Conservation (phyloP, 2,329 filamentous ascomycete species). For the Alternaria rosae region DNA sequence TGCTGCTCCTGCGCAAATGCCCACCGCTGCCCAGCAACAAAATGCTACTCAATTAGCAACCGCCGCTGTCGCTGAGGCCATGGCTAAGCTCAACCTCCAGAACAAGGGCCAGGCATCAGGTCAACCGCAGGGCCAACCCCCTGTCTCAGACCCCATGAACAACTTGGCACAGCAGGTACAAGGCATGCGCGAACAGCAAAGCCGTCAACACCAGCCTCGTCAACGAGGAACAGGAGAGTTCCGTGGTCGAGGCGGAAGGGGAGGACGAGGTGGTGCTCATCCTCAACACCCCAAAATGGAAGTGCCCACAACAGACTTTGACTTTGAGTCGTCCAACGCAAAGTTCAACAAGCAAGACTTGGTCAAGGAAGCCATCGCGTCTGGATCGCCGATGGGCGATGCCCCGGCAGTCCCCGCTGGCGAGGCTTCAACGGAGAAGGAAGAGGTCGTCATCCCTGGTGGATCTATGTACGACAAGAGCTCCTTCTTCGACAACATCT, state of each 20-base stretch:
- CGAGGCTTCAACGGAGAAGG: slow-evolving; percentile 50
- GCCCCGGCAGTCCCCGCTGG: slow-evolving; percentile 33
- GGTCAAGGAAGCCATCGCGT: slow-evolving; percentile 85
- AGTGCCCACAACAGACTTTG: slow-evolving; percentile 88
- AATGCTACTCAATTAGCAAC: slow-evolving; percentile 78
- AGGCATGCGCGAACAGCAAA: slow-evolving; percentile 75
- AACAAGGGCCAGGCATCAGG: slow-evolving; percentile 27
- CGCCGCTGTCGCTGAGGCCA: slow-evolving; percentile 79
- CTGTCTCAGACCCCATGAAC: slow-evolving; percentile 62
- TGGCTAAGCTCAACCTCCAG: slow-evolving; percentile 70
- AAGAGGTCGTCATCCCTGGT: slow-evolving; percentile 55
- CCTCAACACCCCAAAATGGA: slow-evolving; percentile 72
- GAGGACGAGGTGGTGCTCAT: slow-evolving; percentile 51
- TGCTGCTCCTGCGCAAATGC: slow-evolving; percentile 36
- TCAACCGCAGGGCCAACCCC: slow-evolving; percentile 29
- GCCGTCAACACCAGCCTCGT: slow-evolving; percentile 56
- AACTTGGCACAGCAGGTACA: slow-evolving; percentile 78
- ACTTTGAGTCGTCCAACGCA: slow-evolving; percentile 85
- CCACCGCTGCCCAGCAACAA: slow-evolving; percentile 50
- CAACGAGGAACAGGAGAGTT: slow-evolving; percentile 54
- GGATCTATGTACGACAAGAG: slow-evolving; percentile 80
- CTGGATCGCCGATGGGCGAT: slow-evolving; percentile 72
- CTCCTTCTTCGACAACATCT: slow-evolving; percentile 97
- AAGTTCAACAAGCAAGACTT: slow-evolving; percentile 90
- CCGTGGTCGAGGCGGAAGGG: slow-evolving; percentile 57